These are phyloP conservation scores for Metschnikowia colocasiae DNA, from an alignment of 805 yeast species.

Conservation along the genomic window DNA sequence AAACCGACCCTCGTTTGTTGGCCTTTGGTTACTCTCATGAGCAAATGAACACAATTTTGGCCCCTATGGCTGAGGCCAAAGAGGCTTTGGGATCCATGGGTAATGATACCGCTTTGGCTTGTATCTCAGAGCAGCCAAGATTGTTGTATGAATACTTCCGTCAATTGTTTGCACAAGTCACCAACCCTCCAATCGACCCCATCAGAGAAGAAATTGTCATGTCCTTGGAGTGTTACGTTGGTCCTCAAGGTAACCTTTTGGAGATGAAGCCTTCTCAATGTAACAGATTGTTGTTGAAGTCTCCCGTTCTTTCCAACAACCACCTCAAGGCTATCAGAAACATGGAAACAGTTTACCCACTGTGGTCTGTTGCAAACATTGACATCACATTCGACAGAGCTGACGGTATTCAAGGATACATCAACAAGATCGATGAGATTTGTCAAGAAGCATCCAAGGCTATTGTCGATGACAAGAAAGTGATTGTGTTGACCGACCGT, in stretches of 20 bases:
- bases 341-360: constrained; percentile 72
- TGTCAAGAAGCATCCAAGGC: constrained; percentile 86
- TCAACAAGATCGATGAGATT: constrained; percentile 77
- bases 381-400: constrained; percentile 84
- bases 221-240: constrained; percentile 95
- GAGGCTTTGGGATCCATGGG: constrained; percentile 99
- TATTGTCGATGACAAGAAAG: constrained; percentile 67
- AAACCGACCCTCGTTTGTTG: constrained; percentile 75
- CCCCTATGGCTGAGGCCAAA: constrained; percentile 95
- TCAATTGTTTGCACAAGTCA: constrained; percentile 95
- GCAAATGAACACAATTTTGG: constrained; percentile 76
- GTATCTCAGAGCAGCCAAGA: constrained; percentile 89
- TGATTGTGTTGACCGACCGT: constrained; percentile 75
- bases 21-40: constrained; percentile 95
- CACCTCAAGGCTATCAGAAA: constrained; percentile 74
- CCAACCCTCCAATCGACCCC: constrained; percentile 98
- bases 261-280: constrained; percentile 93
- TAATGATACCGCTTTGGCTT: constrained; percentile 93
- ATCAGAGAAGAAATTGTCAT: constrained; percentile 94
- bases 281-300: constrained; percentile 74
- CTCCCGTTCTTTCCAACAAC: constrained; percentile 74
- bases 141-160: constrained; percentile 90
- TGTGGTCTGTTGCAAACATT: constrained; percentile 77
- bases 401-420: constrained; percentile 85
- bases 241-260: constrained; percentile 95